Conservation (phyloP, 2,329 filamentous ascomycete species). For the Aureobasidium sp. region DNA sequence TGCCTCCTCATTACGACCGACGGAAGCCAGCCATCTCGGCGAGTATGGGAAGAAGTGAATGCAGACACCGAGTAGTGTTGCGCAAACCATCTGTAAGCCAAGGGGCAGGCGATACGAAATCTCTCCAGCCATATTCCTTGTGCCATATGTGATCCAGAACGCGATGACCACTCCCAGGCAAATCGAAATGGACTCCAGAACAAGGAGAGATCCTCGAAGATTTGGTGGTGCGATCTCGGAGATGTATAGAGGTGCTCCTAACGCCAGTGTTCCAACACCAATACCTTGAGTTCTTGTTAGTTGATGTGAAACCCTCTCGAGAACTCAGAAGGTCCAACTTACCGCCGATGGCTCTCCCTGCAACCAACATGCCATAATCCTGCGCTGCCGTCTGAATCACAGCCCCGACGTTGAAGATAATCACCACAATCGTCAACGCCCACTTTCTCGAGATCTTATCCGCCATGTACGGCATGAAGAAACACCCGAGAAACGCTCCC, state of each 20-base stretch:
- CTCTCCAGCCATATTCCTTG: slow-evolving; percentile 35
- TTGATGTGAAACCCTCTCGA: not conserved
- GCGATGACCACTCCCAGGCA: slow-evolving; percentile 42
- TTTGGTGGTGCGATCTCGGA: slow-evolving; percentile 29
- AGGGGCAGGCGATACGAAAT: slow-evolving; percentile 42
- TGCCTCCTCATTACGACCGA: slow-evolving; percentile 25
- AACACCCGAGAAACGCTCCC: slow-evolving; percentile 37
- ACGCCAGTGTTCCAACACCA: slow-evolving; percentile 16
- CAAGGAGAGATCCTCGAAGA: slow-evolving; percentile 35
- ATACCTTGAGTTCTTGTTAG: not conserved
- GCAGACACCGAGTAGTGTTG: slow-evolving; percentile 23
- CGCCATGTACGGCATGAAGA: slow-evolving; percentile 42
- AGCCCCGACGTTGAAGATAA: slow-evolving; percentile 44
- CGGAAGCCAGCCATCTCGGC: slow-evolving; percentile 26
- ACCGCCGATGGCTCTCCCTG: slow-evolving; percentile 43
- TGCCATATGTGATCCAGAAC: slow-evolving; percentile 47
- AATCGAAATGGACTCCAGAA: slow-evolving; percentile 36
- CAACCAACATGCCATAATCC: slow-evolving; percentile 43
- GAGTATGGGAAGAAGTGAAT: slow-evolving; percentile 28
- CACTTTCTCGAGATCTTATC: slow-evolving; percentile 45
- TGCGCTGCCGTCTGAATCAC: slow-evolving; percentile 43
- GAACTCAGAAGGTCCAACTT: slow-evolving; percentile 15
- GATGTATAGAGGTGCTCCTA: slow-evolving; percentile 42
- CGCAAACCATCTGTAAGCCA: slow-evolving; percentile 37
- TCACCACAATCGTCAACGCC: slow-evolving; percentile 42